These are phyloP conservation scores for Penicillium subrubescens DNA, from an alignment of 495 filamentous ascomycete genomes.

Conservation along the genomic window DNA sequence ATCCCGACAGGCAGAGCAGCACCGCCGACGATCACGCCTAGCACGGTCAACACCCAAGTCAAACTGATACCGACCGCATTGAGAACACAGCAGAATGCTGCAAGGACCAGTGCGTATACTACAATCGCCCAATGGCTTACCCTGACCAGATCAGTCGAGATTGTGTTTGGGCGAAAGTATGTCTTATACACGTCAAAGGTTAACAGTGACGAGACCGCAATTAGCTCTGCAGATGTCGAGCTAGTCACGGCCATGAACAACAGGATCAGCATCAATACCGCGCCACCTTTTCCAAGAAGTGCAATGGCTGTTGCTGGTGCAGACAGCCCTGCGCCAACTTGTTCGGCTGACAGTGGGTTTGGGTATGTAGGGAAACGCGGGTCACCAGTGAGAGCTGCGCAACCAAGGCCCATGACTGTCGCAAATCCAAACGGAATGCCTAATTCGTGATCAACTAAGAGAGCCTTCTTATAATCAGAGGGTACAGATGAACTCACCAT, in stretches of 20 bases:
- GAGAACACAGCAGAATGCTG: slow-evolving; percentile 45
- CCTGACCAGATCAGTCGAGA: slow-evolving; percentile 44
- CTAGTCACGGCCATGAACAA: slow-evolving; percentile 59
- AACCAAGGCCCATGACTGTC: slow-evolving; percentile 50
- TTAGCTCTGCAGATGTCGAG: slow-evolving; percentile 52
- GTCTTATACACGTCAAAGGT: slow-evolving; percentile 60
- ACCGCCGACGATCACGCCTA: slow-evolving; percentile 49
- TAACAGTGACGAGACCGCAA: slow-evolving; percentile 55
- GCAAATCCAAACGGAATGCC: slow-evolving; percentile 54
- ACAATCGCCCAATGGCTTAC: slow-evolving; percentile 51
- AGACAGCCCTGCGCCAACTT: slow-evolving; percentile 48
- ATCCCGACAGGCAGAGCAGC: slow-evolving; percentile 43
- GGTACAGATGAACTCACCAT: slow-evolving; percentile 31
- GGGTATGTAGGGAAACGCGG: slow-evolving; percentile 56
- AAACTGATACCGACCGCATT: slow-evolving; percentile 47
- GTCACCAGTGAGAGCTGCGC: slow-evolving; percentile 48
- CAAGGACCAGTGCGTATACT: slow-evolving; percentile 50
- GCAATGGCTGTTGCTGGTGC: slow-evolving; percentile 50
- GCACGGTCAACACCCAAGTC: slow-evolving; percentile 48
- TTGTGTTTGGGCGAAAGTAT: slow-evolving; percentile 50
- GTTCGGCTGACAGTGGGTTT: slow-evolving; percentile 44
- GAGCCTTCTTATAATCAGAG: too few species aligned
- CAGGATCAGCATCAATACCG: slow-evolving; percentile 48
- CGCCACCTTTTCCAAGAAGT: slow-evolving; percentile 51
- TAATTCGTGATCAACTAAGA: too few species aligned